These are phyloP conservation scores for Neonothopanus nambi DNA, from an alignment of 1,284 basidiomycete genomes.

Conservation along the genomic window DNA sequence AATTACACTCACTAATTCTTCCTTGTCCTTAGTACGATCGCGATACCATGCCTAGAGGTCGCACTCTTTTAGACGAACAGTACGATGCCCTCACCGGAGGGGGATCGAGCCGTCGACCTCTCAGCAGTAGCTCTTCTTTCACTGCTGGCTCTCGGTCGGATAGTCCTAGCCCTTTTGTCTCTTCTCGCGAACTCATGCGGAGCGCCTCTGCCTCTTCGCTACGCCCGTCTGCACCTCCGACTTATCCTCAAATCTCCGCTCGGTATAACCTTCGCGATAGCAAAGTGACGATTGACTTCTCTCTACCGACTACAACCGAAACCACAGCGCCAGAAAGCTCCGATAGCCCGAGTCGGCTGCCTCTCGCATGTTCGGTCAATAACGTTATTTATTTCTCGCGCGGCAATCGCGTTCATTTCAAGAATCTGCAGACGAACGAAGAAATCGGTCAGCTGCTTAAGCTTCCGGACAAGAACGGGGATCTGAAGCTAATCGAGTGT, in stretches of 20 bases:
- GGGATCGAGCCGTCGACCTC: background rate
- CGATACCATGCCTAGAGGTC: background rate
- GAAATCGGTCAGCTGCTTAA: constrained; percentile 53
- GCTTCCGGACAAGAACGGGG: constrained; percentile 44
- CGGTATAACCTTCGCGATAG: constrained; percentile 37
- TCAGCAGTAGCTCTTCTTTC: constrained; percentile 6
- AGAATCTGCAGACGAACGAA: constrained; percentile 41
- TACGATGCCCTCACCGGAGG: background rate
- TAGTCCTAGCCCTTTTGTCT: constrained; percentile 10
- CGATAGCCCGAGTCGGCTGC: constrained; percentile 17
- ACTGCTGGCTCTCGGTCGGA: constrained; percentile 1
- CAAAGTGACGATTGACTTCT: constrained; percentile 42
- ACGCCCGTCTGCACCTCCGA: constrained; percentile 26
- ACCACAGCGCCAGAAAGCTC: background rate
- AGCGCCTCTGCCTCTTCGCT: constrained; percentile 37
- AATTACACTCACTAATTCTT: background rate
- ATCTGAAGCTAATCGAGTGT: constrained; percentile 43
- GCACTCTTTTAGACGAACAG: background rate
- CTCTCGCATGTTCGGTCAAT: constrained; percentile 43
- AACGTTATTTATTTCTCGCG: constrained; percentile 51
- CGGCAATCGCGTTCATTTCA: constrained; percentile 52
- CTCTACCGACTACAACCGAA: constrained; percentile 19
- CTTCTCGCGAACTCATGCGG: constrained; percentile 30
- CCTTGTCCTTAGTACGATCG: background rate
- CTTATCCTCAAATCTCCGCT: constrained; percentile 35